A percentile compares a stretch with the other conserved stretches of the same genome.
Evolutionary conservation across 495 filamentous ascomycete genomes (phyloP).

Genomic region (Penicillium daleae): DNA sequence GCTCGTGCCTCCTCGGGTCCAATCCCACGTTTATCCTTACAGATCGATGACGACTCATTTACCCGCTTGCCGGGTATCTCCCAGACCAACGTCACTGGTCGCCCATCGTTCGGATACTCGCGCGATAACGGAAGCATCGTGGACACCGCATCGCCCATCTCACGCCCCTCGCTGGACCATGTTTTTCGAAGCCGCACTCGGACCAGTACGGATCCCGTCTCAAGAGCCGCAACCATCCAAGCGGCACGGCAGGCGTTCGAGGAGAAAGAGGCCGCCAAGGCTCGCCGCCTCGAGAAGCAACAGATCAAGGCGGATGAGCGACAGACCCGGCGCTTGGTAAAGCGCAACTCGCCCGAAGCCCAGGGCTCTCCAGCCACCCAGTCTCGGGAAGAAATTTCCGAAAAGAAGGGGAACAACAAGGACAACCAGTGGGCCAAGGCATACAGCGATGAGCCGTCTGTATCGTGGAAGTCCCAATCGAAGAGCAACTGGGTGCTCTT

Average conservation of each 20-base stretch:
- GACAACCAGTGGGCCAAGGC: slow-evolving; percentile 1
- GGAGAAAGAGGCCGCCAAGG: slow-evolving; percentile 63
- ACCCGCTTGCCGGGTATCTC: slow-evolving; percentile 52
- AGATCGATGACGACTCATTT: slow-evolving; percentile 53
- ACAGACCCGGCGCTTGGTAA: slow-evolving; percentile 41
- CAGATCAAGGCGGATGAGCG: slow-evolving; percentile 54
- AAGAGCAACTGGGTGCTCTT: slow-evolving; percentile 53
- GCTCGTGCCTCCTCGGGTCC: slow-evolving; percentile 36
- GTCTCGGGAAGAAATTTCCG: slow-evolving; percentile 20
- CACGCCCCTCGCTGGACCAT: slow-evolving; percentile 60
- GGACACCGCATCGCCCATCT: slow-evolving; percentile 53
- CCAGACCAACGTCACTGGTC: slow-evolving; percentile 57
- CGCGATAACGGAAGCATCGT: slow-evolving; percentile 47
- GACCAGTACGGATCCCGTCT: slow-evolving; percentile 52
- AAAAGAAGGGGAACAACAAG: slow-evolving; percentile 17
- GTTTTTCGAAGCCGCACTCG: slow-evolving; percentile 55
- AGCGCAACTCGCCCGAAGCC: slow-evolving; percentile 30
- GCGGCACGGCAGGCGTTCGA: slow-evolving; percentile 60
- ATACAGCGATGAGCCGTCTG: slow-evolving; percentile 12
- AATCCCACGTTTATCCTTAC: slow-evolving; percentile 45
- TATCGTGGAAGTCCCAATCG: slow-evolving; percentile 42
- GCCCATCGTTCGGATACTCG: slow-evolving; percentile 53
- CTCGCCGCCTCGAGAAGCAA: slow-evolving; percentile 57
- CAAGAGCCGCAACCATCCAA: slow-evolving; percentile 57
- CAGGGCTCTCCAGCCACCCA: slow-evolving; percentile 15